Evolutionary conservation across 2,329 filamentous ascomycete species (phyloP), one percentile per base, ranked within the genome.

Genomic region (Mycogone perniciosa): DNA sequence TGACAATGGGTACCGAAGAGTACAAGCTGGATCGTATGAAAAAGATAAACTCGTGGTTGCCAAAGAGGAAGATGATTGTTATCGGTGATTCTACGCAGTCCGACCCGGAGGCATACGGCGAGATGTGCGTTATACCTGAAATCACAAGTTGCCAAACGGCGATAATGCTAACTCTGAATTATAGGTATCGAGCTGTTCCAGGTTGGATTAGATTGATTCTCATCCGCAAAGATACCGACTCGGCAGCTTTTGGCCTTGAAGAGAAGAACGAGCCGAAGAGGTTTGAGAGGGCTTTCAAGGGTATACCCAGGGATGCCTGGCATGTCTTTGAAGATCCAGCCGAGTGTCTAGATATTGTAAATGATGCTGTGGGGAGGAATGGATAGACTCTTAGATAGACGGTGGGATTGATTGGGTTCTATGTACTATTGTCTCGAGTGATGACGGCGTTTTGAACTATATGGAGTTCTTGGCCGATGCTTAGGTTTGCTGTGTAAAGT

Each of bases 11-110:
- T 33, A 95, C 90, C 0, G 79, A 93, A 65, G 81, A 85, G 53
- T 97, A 96, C 76, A 97, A 97, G 68, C 80, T 86, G 8, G 80
- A 85, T 51, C 82, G 86, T 13, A 89, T 96, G 67, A 76, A 79
- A 51, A 89, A 89, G 70, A 80, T 97, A 29, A 79, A 89, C 58
- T 68, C 70, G 1, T 93, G 88, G 87, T 76, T 96, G 44, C 92
- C 92, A 0, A 77, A 78, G 59, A 77, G 88, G 54, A 87, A 85
- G 60, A 85, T 95, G 70, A 81, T 97, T 55, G 85, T 85, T 58
- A 84, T 97, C 57, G 92, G 92, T 1, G 92, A 97, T 68, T 92
- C 86, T 37, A 96, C 91, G 0, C 92, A 96, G 68, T 86, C 82
- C 29, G 92, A 97, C 60, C 91, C 92, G 0, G 92, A 97, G 65